phyloP scores from a whole-genome alignment of 441 rosid species.

The Populus hybrid region DNA sequence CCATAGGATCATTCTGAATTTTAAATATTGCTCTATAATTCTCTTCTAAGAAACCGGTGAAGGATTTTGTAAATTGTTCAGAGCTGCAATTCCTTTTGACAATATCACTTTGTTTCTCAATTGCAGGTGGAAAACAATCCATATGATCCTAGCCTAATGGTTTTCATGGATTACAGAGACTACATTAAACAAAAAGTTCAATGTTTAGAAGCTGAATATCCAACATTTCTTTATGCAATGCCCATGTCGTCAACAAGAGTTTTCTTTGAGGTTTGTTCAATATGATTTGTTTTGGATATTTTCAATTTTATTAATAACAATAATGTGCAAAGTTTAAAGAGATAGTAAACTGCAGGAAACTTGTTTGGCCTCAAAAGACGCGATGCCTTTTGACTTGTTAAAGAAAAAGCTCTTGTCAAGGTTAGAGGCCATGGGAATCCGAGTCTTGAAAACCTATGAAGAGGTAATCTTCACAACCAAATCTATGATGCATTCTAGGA shows the following conservation, averaged over 20 bases:
- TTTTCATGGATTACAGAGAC: conserved; percentile 97
- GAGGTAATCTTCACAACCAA: conserved; percentile 49
- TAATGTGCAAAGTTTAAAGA: conserved; percentile 19
- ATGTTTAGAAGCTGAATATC: conserved; percentile 62
- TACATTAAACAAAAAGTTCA: conserved; percentile 47
- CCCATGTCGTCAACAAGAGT: conserved; percentile 80
- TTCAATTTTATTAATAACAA: not conserved
- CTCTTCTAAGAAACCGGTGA: not conserved
- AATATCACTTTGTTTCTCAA: conserved; percentile 16
- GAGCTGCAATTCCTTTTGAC: conserved; percentile 4
- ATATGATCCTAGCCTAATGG: conserved; percentile 91
- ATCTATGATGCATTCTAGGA: not conserved
- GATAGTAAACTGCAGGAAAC: conserved; percentile 66
- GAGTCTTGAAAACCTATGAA: conserved; percentile 65
- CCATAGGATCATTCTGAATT: no score
- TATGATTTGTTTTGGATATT: conserved; percentile 9
- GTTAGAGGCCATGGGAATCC: conserved; percentile 72
- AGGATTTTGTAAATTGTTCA: not conserved
- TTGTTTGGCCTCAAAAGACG: conserved; percentile 92
- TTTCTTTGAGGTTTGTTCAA: conserved; percentile 73
- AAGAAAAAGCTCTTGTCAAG: conserved; percentile 76
- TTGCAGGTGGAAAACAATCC: conserved; percentile 90
- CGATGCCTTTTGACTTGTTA: conserved; percentile 76
- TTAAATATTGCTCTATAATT: not conserved
- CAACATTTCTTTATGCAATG: conserved; percentile 91